Evolutionary conservation across 768 basidiomycete species (phyloP).

Genomic region (Inosperma sp.): DNA sequence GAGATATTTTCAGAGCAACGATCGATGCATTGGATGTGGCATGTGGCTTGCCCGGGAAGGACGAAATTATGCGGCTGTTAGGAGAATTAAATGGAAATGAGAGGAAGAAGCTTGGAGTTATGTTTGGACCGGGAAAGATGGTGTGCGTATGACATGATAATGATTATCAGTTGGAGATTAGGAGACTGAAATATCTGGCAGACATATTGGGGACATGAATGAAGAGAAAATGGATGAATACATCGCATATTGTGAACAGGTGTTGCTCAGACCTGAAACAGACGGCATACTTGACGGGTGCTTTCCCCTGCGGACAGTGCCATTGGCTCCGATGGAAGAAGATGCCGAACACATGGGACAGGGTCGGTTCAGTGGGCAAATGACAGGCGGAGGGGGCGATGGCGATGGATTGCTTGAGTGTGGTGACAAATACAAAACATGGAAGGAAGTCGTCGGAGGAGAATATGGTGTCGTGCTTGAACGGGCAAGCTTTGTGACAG

Average conservation of each 20-base stretch:
- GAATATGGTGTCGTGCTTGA: constrained; percentile 52
- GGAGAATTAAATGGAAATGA: constrained; percentile 28
- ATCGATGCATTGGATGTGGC: constrained; percentile 50
- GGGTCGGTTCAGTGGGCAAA: no score
- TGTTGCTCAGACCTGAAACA: constrained; percentile 36
- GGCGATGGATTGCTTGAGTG: constrained; percentile 35
- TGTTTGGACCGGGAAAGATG: no score
- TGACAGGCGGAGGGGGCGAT: constrained; percentile 9
- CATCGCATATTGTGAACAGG: constrained; percentile 57
- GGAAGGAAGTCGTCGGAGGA: constrained; percentile 59
- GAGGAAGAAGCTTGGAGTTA: constrained; percentile 19
- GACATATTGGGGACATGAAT: constrained; percentile 50
- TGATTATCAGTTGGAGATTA: no score
- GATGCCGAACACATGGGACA: constrained; percentile 15
- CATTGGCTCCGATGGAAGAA: not conserved
- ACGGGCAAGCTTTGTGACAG: no score
- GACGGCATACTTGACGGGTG: constrained; percentile 15
- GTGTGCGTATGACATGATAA: constrained; percentile 4
- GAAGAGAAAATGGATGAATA: constrained; percentile 57
- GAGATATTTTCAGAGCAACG: constrained; percentile 28
- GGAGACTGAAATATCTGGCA: constrained; percentile 28
- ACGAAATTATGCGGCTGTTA: constrained; percentile 44
- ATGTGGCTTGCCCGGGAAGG: constrained; percentile 49
- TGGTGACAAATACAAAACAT: constrained; percentile 61
- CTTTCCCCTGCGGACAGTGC: constrained; percentile 7